phyloP scores from a whole-genome alignment of 2,329 filamentous ascomycete species.

The Penicillium glabrum region DNA sequence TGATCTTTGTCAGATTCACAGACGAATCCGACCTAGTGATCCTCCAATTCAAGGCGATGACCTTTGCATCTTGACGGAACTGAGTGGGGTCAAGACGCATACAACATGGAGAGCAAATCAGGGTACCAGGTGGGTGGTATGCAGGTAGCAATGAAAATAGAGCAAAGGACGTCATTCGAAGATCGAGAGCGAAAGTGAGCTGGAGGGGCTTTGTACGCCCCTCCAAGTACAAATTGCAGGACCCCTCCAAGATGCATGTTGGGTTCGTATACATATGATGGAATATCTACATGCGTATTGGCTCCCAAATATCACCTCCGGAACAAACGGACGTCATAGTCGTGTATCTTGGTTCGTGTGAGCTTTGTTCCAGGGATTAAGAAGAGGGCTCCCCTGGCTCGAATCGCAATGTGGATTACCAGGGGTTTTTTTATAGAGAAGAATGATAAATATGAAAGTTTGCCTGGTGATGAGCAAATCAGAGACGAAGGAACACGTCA shows the following conservation, averaged over 20 bases:
- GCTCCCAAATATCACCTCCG: conserved; percentile 2
- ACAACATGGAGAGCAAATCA: neutral
- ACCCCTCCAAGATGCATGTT: neutral
- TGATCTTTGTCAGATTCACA: conserved; percentile 6
- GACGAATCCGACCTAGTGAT: neutral
- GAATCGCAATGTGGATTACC: conserved; percentile 1
- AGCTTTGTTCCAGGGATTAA: conserved; percentile 3
- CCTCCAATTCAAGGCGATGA: neutral
- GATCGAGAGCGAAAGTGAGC: neutral
- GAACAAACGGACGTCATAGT: conserved; percentile 6
- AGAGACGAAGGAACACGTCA: conserved; percentile 1
- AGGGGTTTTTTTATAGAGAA: neutral
- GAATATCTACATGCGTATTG: neutral
- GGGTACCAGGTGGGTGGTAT: neutral
- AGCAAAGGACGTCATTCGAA: neutral
- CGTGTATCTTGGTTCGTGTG: conserved; percentile 1
- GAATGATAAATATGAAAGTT: neutral
- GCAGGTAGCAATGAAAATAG: conserved; percentile 3
- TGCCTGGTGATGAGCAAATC: conserved; percentile 10
- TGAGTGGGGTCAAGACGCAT: conserved; percentile 3
- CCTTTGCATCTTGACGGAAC: conserved; percentile 15
- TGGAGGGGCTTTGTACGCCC: neutral
- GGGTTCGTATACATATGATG: neutral
- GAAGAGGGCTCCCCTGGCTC: conserved; percentile 5
- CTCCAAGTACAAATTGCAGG: neutral